Conservation (phyloP, 2,329 filamentous ascomycete species). For the Alternaria brassicicola region DNA sequence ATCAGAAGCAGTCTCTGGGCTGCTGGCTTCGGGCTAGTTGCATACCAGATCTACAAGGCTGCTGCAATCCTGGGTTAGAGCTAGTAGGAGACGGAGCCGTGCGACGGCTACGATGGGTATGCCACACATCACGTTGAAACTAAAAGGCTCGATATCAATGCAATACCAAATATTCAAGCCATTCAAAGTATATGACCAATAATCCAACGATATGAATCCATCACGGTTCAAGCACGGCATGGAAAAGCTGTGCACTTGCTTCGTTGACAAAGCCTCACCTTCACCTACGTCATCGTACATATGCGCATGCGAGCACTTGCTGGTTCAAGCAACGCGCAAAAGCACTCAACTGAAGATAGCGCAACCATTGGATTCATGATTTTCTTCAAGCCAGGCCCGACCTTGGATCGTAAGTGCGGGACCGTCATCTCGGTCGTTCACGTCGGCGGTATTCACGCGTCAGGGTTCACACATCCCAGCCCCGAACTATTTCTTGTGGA, state of each 20-base stretch:
- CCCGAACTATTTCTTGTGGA: neutral
- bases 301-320: slow-evolving; percentile 11
- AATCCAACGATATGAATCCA: neutral
- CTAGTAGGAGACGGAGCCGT: neutral
- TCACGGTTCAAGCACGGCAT: neutral
- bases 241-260: neutral
- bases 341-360: slow-evolving; percentile 4
- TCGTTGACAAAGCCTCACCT: neutral
- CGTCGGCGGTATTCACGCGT: slow-evolving; percentile 17
- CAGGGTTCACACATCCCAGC: neutral
- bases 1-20: slow-evolving; percentile 26
- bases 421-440: slow-evolving; percentile 14
- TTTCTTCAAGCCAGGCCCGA: slow-evolving; percentile 10
- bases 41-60: slow-evolving; percentile 33
- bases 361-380: slow-evolving; percentile 1
- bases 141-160: neutral
- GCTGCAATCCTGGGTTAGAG: slow-evolving; percentile 24
- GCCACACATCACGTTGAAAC: neutral
- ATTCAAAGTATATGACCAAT: neutral
- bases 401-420: slow-evolving; percentile 7
- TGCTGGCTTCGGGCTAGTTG: slow-evolving; percentile 18
- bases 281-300: slow-evolving; percentile 6
- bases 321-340: slow-evolving; percentile 7
- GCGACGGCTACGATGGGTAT: neutral
- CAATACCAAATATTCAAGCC: neutral